Evolutionary conservation across 129 eudicot species (phyloP).

Genomic region (Centrapalus pauciflorus): DNA sequence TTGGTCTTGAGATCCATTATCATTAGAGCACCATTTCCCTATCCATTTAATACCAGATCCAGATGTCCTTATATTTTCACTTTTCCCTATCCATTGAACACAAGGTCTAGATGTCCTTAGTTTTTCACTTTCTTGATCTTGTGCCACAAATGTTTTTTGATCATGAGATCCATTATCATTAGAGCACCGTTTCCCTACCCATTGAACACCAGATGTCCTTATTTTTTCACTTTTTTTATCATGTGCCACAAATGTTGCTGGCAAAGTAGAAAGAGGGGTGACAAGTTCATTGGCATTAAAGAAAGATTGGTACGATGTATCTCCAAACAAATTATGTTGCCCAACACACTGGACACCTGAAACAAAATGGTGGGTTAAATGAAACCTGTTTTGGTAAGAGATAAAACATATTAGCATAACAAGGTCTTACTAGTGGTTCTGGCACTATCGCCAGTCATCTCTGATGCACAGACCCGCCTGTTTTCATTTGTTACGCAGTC

Average conservation of each 20-base stretch:
- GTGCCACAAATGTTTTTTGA: too few relatives aligned
- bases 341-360: slow-evolving; percentile 47
- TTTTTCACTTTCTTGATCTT: too few relatives aligned
- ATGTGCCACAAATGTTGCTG: slow-evolving; percentile 27
- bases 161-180: too few relatives aligned
- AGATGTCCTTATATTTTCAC: too few relatives aligned
- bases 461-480: slow-evolving; percentile 31
- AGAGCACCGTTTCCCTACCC: too few relatives aligned
- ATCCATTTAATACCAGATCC: too few relatives aligned
- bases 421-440: slow-evolving; percentile 40
- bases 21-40: too few relatives aligned
- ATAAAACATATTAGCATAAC: neutral
- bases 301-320: slow-evolving; percentile 29
- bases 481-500: slow-evolving; percentile 35
- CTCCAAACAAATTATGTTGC: slow-evolving; percentile 24
- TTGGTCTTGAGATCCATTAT: too few relatives aligned
- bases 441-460: slow-evolving; percentile 31
- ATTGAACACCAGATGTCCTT: slow-evolving; percentile 31
- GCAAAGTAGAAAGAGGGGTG: slow-evolving; percentile 31
- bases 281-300: slow-evolving; percentile 25
- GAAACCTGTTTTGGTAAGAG: neutral
- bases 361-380: slow-evolving; percentile 20
- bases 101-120: too few relatives aligned
- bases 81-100: too few relatives aligned
- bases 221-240: slow-evolving; percentile 27